A percentile compares a stretch with the other conserved stretches of the same genome.
Evolutionary conservation across 495 filamentous ascomycete species (phyloP).

Genomic region (Neurospora hispaniola): DNA sequence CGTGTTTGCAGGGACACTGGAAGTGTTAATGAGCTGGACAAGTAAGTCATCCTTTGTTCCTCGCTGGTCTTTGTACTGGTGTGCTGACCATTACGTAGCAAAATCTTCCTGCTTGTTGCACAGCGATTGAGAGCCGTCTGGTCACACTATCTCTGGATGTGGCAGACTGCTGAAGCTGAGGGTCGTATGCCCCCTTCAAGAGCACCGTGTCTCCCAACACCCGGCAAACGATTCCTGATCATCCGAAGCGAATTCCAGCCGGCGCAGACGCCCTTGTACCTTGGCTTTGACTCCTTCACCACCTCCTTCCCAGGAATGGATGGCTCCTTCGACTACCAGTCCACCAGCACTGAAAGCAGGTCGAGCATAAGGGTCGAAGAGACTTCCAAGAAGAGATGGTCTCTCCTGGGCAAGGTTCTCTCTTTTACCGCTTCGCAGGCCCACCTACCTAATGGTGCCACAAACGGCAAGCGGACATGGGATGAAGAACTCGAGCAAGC

Average conservation of each 20-base stretch:
- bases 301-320: constrained; percentile 6
- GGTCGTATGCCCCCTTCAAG: constrained; percentile 55
- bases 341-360: constrained; percentile 2
- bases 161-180: constrained; percentile 48
- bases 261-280: constrained; percentile 34
- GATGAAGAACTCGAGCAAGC: constrained; percentile 33
- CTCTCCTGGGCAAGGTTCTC: constrained; percentile 57
- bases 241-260: constrained; percentile 71
- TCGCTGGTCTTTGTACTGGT: not conserved
- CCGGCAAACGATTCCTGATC: constrained; percentile 84
- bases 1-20: constrained; percentile 72
- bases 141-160: constrained; percentile 68
- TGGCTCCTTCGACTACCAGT: constrained; percentile 5
- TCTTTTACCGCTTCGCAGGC: constrained; percentile 34
- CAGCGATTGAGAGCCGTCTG: constrained; percentile 63
- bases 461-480: constrained; percentile 16
- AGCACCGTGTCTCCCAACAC: constrained; percentile 75
- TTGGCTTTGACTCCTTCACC: constrained; percentile 32
- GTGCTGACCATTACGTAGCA: constrained; percentile 24
- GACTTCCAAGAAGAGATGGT: constrained; percentile 53
- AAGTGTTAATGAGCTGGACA: constrained; percentile 53
- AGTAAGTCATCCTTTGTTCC: constrained; percentile 40
- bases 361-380: not conserved
- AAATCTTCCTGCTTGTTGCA: constrained; percentile 61
- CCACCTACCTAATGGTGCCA: not conserved